These are phyloP conservation scores for Cyclotella sp. DNA, from an alignment of 108 stramenopile species.

Conservation along the genomic window DNA sequence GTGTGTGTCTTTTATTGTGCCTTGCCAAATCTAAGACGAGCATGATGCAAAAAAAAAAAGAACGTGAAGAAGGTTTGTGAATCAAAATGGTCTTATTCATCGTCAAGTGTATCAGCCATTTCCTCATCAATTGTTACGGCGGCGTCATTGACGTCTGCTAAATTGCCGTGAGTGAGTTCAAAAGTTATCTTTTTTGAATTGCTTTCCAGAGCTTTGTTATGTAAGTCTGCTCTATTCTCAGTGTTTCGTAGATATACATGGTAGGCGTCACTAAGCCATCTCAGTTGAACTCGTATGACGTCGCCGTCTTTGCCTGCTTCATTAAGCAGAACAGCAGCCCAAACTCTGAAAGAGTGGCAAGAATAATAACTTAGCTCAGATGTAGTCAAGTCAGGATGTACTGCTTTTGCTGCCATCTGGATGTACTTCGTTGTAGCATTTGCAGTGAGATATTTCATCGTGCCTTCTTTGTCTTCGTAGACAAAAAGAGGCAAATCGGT, in stretches of 20 bases:
- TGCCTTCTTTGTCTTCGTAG: not conserved
- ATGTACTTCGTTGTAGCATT: not conserved
- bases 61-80: no score
- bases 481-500: not conserved
- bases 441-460: slow-evolving; percentile 2
- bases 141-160: no score
- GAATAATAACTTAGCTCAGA: not conserved
- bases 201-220: not conserved
- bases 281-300: not conserved
- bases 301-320: slow-evolving; percentile 6
- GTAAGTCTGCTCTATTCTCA: not conserved
- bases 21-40: no score
- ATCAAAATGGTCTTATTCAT: no score
- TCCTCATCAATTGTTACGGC: no score
- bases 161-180: no score
- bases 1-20: no score
- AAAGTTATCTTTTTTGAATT: no score
- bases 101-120: no score
- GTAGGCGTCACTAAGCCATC: slow-evolving; percentile 18
- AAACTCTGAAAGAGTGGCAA: slow-evolving; percentile 11
- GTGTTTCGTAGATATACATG: not conserved
- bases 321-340: slow-evolving; percentile 13
- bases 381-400: not conserved
- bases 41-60: no score
- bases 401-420: not conserved